phyloP scores from a whole-genome alignment of 1,284 basidiomycete species.

The Vanrija sp. region DNA sequence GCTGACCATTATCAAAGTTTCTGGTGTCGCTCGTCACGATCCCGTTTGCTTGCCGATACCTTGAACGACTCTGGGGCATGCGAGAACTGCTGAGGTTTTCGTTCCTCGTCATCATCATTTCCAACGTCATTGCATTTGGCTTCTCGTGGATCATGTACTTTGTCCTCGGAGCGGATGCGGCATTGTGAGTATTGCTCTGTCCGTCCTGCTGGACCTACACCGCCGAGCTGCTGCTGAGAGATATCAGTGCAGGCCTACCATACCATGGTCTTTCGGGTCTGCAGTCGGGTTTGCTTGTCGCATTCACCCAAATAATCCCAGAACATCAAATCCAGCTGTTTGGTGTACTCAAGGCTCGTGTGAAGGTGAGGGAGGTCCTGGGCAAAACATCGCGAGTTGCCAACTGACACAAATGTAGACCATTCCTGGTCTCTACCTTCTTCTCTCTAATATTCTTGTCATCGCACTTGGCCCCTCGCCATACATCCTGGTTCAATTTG shows the following conservation, averaged over 20 bases:
- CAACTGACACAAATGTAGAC: slow-evolving; percentile 53
- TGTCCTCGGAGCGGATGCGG: slow-evolving; percentile 41
- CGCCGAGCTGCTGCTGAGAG: slow-evolving; percentile 1
- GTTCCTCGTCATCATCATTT: slow-evolving; percentile 67
- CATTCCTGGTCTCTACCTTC: slow-evolving; percentile 89
- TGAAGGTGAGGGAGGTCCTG: slow-evolving; percentile 68
- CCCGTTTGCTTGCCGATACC: slow-evolving; percentile 77
- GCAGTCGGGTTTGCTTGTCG: slow-evolving; percentile 86
- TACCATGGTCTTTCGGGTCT: slow-evolving; percentile 91
- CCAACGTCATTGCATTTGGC: slow-evolving; percentile 80
- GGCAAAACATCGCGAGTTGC: not conserved
- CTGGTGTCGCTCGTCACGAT: slow-evolving; percentile 71
- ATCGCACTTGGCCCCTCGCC: slow-evolving; percentile 86
- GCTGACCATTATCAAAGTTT: slow-evolving; percentile 55
- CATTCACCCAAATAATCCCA: slow-evolving; percentile 94
- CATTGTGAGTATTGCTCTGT: slow-evolving; percentile 55
- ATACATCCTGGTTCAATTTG: slow-evolving; percentile 95
- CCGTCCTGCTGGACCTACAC: too few species aligned
- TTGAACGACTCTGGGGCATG: slow-evolving; percentile 90
- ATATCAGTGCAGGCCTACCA: slow-evolving; percentile 69
- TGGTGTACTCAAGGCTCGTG: slow-evolving; percentile 76
- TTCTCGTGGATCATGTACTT: slow-evolving; percentile 48
- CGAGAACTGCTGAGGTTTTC: slow-evolving; percentile 84
- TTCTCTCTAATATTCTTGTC: slow-evolving; percentile 83
- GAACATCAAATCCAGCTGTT: slow-evolving; percentile 95